Percentiles rank a stretch among this genome's conserved stretches.
Conservation (phyloP, 108 stramenopile genomes). For the Epithemia pelagica region DNA sequence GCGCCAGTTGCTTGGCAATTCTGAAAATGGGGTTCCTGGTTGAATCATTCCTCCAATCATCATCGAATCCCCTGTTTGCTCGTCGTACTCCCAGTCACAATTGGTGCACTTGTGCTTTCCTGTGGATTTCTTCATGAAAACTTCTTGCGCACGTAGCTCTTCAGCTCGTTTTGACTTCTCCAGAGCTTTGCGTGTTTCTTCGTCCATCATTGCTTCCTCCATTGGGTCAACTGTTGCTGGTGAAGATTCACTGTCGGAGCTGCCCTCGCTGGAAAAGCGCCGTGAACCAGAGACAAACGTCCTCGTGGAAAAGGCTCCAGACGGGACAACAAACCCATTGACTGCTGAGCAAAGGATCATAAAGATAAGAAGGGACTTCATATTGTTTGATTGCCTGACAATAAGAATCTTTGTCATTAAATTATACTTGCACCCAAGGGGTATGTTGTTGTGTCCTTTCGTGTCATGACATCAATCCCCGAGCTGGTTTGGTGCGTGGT, state of each 20-base stretch:
- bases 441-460: no score
- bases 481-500: no score
- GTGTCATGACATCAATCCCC: no score
- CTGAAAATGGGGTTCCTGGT: constrained; percentile 72
- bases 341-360: not conserved
- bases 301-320: not conserved
- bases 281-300: not conserved
- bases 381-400: no score
- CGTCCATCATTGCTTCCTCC: constrained; percentile 12
- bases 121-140: constrained; percentile 79
- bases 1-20: constrained; percentile 82
- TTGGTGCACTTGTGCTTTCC: constrained; percentile 81
- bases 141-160: constrained; percentile 85
- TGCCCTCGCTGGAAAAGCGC: not conserved
- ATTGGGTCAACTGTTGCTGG: constrained; percentile 4
- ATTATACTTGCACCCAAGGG: no score
- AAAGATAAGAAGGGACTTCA: not conserved
- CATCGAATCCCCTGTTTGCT: constrained; percentile 65
- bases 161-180: constrained; percentile 30
- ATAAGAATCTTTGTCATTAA: no score
- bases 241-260: not conserved
- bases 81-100: constrained; percentile 88
- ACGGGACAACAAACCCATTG: not conserved
- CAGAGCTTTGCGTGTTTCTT: constrained; percentile 8
- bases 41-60: constrained; percentile 84